These are phyloP conservation scores for Lipomyces chichibuensis DNA, from an alignment of 805 yeast genomes.

Conservation along the genomic window DNA sequence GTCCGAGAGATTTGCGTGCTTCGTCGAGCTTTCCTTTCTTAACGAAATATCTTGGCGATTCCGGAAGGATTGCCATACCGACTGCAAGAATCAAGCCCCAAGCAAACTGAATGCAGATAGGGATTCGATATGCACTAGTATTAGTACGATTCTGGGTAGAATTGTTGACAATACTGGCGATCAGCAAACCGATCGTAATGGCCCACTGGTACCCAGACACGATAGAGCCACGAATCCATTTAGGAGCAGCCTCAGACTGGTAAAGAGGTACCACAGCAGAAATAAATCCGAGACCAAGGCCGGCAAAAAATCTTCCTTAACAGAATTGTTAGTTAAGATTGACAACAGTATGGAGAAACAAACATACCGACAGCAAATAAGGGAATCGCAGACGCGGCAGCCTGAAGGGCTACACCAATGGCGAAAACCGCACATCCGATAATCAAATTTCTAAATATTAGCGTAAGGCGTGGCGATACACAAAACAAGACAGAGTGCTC, in stretches of 20 bases:
- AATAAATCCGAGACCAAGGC: constrained; percentile 76
- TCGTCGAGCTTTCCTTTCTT: constrained; percentile 58
- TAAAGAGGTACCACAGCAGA: constrained; percentile 79
- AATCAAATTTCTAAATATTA: constrained; percentile 37
- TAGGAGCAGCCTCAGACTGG: constrained; percentile 78
- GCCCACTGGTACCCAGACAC: constrained; percentile 76
- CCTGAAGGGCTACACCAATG: constrained; percentile 72
- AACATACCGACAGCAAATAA: constrained; percentile 63
- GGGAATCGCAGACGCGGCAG: constrained; percentile 53
- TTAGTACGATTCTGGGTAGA: constrained; percentile 51
- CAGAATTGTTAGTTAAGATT: background rate
- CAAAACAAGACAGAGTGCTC: background rate
- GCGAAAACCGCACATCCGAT: constrained; percentile 63
- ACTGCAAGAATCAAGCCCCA: constrained; percentile 59
- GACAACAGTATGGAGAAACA: background rate
- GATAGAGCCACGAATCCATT: constrained; percentile 75
- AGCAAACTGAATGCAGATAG: constrained; percentile 69
- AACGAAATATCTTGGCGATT: constrained; percentile 72
- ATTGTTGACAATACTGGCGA: constrained; percentile 54
- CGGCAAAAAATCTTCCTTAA: constrained; percentile 66
- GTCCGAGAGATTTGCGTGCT: constrained; percentile 60
- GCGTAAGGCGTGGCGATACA: background rate
- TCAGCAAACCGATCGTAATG: constrained; percentile 68
- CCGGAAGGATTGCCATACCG: constrained; percentile 58
- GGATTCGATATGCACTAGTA: constrained; percentile 81